A percentile compares a stretch with the other conserved stretches of the same genome.
Conservation (phyloP, 331 rosid species). For the Phaseolus coccineus region DNA sequence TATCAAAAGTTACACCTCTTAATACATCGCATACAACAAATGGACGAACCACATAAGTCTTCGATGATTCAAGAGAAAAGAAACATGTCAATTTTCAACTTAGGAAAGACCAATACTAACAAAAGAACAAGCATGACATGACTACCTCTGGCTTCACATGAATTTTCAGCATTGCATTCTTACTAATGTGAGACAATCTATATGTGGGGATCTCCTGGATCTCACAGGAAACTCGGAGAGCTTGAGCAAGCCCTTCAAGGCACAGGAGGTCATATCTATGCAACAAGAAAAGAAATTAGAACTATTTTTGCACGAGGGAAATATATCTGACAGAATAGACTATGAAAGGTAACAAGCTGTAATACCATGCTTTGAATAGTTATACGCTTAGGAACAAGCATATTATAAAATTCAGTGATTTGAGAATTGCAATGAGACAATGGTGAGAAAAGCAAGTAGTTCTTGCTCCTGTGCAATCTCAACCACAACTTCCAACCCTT, state of each 20-base stretch:
- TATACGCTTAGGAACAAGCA: neutral
- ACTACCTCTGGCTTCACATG: slow-evolving; percentile 91
- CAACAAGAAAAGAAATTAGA: slow-evolving; percentile 25
- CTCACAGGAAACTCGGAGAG: slow-evolving; percentile 74
- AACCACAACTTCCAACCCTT: too few species aligned
- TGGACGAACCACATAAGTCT: slow-evolving; percentile 86
- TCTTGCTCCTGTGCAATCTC: too few species aligned
- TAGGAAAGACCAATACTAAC: neutral
- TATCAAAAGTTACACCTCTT: slow-evolving; percentile 79
- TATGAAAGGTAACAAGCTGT: neutral
- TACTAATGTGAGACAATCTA: slow-evolving; percentile 64
- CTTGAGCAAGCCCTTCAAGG: slow-evolving; percentile 95
- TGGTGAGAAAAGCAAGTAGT: neutral
- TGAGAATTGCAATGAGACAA: slow-evolving; percentile 6
- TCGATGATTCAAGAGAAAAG: slow-evolving; percentile 34
- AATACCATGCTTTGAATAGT: neutral
- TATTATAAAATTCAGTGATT: neutral
- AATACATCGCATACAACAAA: slow-evolving; percentile 86
- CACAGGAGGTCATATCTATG: slow-evolving; percentile 93
- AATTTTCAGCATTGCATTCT: slow-evolving; percentile 72
- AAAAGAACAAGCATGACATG: neutral
- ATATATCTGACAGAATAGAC: neutral
- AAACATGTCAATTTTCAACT: slow-evolving; percentile 36
- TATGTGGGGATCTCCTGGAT: slow-evolving; percentile 70
- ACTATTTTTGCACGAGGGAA: neutral